Base-by-base conservation (phyloP, 179 eudicot species). In the Carnegiea gigantea region DNA sequence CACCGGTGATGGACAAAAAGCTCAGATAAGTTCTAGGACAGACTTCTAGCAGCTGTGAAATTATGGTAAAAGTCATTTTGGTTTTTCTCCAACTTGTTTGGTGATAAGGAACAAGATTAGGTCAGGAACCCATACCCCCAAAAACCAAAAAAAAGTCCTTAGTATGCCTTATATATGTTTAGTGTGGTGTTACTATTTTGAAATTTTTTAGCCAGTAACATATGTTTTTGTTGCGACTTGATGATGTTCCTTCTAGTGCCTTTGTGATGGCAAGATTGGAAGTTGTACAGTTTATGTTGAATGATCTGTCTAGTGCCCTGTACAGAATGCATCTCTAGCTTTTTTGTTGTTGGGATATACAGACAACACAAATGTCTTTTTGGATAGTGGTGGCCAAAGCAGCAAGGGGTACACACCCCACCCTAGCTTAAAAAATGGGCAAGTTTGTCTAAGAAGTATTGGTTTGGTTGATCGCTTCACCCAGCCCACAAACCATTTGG, bases 41-140 rank as follows among this genome's bases (percentile, higher is more conserved):
- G 36, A 67, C 14, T 12, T 73, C 7, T 76, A 79, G 78, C 57
- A 75, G 84, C 21, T 57, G 80, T 82, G 70, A 79, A 78, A 82
- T 71, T 57, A 49, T 68, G 46, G 76, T 51, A 59, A 70, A 68
- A 43, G 26, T 24, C 71, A 23, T 64, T 49, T 33, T 57, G 18
- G 44, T 40, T 54, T 43, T 70, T 30, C 40, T 79, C n/a, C 76
- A 67, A 6, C 51, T 78, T 85, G 18, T 30, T 75, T 75, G 70
- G 76, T 65, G 26, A 51, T 48, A 40, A 76, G 76, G 51, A 70
- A 6, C 44, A 44, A 51, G 73, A 6, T 40, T 53, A 84, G 59
- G 46, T 64, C 65, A 76, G 68, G 53, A 84, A 33, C 44, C 38
- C 23, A 77, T 78, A 40, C 72, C 73, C 36, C 36, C 36, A 33